Evolutionary conservation across 2,329 filamentous ascomycete genomes (phyloP).

Genomic region (Pseudovirgaria hyperparasitica): DNA sequence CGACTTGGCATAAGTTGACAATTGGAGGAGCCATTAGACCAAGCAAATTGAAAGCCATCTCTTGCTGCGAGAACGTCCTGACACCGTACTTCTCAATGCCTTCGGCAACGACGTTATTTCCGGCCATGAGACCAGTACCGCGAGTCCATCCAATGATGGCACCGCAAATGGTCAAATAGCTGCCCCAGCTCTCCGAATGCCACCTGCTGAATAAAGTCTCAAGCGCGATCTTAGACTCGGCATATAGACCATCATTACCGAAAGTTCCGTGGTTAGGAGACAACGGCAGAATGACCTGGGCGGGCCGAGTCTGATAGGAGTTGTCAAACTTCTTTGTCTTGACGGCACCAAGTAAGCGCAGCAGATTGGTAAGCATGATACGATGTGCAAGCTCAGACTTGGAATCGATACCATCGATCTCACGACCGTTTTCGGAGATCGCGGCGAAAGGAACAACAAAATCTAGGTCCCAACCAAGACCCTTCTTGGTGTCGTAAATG

Average conservation of each 20-base stretch:
- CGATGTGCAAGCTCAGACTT: slow-evolving; percentile 96
- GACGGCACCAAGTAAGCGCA: slow-evolving; percentile 79
- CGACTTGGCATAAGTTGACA: slow-evolving; percentile 86
- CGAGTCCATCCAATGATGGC: slow-evolving; percentile 98
- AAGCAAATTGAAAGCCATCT: slow-evolving; percentile 98
- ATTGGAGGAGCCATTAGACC: slow-evolving; percentile 91
- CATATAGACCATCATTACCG: slow-evolving; percentile 94
- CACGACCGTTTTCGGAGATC: slow-evolving; percentile 93
- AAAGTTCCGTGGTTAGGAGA: slow-evolving; percentile 99
- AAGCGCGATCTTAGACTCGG: slow-evolving; percentile 91
- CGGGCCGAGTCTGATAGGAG: slow-evolving; percentile 87
- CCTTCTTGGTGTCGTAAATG: slow-evolving; percentile 93
- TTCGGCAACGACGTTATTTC: slow-evolving; percentile 94
- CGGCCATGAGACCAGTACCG: slow-evolving; percentile 93
- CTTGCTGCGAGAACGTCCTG: slow-evolving; percentile 95
- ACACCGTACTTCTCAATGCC: slow-evolving; percentile 94
- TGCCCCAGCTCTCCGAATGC: slow-evolving; percentile 94
- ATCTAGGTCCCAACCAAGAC: slow-evolving; percentile 95
- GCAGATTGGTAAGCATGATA: slow-evolving; percentile 96
- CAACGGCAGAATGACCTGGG: slow-evolving; percentile 88
- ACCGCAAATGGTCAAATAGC: slow-evolving; percentile 96
- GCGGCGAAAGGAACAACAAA: slow-evolving; percentile 93
- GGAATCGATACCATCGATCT: slow-evolving; percentile 93
- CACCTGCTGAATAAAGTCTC: slow-evolving; percentile 98
- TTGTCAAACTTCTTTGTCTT: slow-evolving; percentile 81